These are phyloP conservation scores for Aspergillus udagawae DNA, from an alignment of 2,329 filamentous ascomycete genomes.

Conservation along the genomic window DNA sequence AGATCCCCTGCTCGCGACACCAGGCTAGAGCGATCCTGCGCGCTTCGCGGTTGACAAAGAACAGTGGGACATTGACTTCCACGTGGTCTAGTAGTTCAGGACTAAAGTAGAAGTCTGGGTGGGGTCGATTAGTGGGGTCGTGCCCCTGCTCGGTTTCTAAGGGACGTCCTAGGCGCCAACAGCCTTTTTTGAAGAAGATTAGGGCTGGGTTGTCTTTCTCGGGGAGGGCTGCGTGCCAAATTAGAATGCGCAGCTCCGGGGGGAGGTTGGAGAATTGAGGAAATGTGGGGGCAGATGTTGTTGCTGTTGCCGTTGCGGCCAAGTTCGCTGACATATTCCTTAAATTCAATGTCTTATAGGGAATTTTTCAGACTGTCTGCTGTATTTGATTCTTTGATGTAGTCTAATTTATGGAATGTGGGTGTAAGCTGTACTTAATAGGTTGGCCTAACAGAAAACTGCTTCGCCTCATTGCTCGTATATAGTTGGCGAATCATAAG, in stretches of 20 bases:
- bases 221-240: constrained; percentile 8
- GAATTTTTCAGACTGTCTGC: too few relatives aligned
- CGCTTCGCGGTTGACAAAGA: constrained; percentile 18
- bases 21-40: constrained; percentile 12
- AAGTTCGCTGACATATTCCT: neutral
- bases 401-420: too few relatives aligned
- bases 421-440: too few relatives aligned
- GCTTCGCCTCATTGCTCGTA: too few relatives aligned
- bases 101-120: constrained; percentile 13
- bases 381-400: too few relatives aligned
- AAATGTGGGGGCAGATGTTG: neutral
- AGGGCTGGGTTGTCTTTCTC: constrained; percentile 7
- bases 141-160: constrained; percentile 7
- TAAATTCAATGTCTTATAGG: too few relatives aligned
- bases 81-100: constrained; percentile 7
- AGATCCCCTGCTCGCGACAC: constrained; percentile 10
- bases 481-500: too few relatives aligned
- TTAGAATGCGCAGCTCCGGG: constrained; percentile 8
- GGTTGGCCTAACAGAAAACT: too few relatives aligned
- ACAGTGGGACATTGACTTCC: constrained; percentile 14
- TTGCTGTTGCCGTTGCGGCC: neutral
- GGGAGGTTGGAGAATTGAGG: constrained; percentile 6
- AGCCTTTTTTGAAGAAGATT: constrained; percentile 13
- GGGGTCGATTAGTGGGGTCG: constrained; percentile 7
- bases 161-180: constrained; percentile 10